Conservation (phyloP, 2,329 filamentous ascomycete species). For the Fusarium sp. region DNA sequence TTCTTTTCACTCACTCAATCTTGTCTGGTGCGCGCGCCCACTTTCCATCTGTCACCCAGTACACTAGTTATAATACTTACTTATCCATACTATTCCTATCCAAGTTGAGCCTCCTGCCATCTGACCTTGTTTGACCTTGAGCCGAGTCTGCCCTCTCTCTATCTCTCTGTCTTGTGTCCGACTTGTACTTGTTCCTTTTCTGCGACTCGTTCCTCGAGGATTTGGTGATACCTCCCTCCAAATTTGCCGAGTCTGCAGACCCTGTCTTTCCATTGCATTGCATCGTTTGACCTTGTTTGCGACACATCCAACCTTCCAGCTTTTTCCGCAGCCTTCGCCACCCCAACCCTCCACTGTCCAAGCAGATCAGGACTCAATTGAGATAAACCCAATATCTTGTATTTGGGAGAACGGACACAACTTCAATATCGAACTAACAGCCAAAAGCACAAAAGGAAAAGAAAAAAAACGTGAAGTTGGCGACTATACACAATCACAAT, state of each 20-base stretch:
- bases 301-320: slow-evolving; percentile 27
- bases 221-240: slow-evolving; percentile 9
- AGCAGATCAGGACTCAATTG: slow-evolving; percentile 10
- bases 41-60: slow-evolving; percentile 5
- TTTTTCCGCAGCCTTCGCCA: slow-evolving; percentile 38
- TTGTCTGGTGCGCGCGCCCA: slow-evolving; percentile 31
- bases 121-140: slow-evolving; percentile 32
- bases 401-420: background rate
- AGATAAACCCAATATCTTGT: background rate
- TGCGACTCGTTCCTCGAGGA: slow-evolving; percentile 1
- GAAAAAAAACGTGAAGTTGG: slow-evolving; percentile 21
- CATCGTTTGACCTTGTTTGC: slow-evolving; percentile 21
- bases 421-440: background rate
- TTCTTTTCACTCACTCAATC: slow-evolving; percentile 10
- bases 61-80: background rate
- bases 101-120: slow-evolving; percentile 36
- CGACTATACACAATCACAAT: slow-evolving; percentile 39
- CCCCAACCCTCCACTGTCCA: slow-evolving; percentile 15
- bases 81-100: slow-evolving; percentile 5
- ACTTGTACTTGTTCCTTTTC: background rate
- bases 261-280: slow-evolving; percentile 23
- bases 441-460: background rate
- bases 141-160: slow-evolving; percentile 33
- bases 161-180: background rate
- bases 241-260: slow-evolving; percentile 19